Base-by-base conservation (phyloP, 371 early-diverging fungal species). In the Batkoa obscura region DNA sequence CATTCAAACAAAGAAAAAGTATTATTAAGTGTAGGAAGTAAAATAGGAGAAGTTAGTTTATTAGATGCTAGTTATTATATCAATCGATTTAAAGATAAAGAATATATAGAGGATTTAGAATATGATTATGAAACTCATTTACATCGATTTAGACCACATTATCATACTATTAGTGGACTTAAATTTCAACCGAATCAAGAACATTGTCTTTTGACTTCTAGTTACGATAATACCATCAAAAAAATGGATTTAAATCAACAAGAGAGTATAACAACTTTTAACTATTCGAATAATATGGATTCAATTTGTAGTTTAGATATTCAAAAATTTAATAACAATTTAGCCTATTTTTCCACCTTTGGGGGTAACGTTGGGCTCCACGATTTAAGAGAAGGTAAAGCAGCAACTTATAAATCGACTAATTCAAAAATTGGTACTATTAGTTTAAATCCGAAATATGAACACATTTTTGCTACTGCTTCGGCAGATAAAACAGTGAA, bases 391-490 rank as follows among this genome's bases (percentile, higher is more conserved):
- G 61, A 66, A 2, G 76, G 74, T 30, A 77, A 76, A 23, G 52
- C 61, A n/a, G 54, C 58, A 34, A 55, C 63, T 52, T 60, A 57
- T 30, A 59, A 59, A 36, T 63, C 57, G 50, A 48, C 54, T 9
- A 75, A 74, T 30, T 76, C 75, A 54, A 84, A 88, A 49, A 67
- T 88, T 35, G 82, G 82, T 0, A 76, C 80, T 58, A 64, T 86
- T n/a, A 66, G 73, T n/a, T 60, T 81, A 10, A 81, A 84, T 41
- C 84, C 84, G 13, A 66, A 67, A 6, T 64, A 79, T 36, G 53
- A 57, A 1, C 63, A 83, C 58, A 63, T 79, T 38, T 55, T 88
- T n/a, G 80, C 75, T 2, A 74, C 78, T 0, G 69, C 78, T 0
- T 78, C 80, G 4, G 68, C 78, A 50, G 89, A 88, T 62, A 66